Base-by-base conservation (phyloP, 345 rosid genomes). In the Limnanthes douglasii region DNA sequence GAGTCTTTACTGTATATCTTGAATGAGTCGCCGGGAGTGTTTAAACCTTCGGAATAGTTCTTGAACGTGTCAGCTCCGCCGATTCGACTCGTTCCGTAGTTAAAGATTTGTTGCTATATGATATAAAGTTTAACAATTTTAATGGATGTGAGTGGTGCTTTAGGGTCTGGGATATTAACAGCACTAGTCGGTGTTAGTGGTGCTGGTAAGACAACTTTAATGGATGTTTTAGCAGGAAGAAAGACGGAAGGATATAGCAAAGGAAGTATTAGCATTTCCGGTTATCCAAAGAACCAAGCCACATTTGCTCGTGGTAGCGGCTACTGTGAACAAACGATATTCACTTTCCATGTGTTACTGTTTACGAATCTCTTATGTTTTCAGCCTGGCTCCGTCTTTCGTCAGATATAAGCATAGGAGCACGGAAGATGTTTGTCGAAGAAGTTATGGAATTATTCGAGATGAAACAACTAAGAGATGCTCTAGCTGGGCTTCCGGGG, bases 381-480 rank as follows among this genome's bases (percentile, higher is more conserved):
- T 86, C 96, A 19, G 94, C 96, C 1, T 86, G 94, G 96, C 86
- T 86, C 39, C 92, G 96, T 21, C 96, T 86, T 41, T 49, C 92
- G 6, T 59, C 61, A 1, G 79, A 81, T 18, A 57, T 66, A 12
- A 69, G 73, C 34, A 21, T 63, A 4, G 51, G 52, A 37, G 61
- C 66, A n/a, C 54, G 86, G 48, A 61, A 72, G 96, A 72, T 74
- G 78, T 86, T 86, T 62, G 84, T 78, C 32, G 92, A 78, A 27
- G 94, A 86, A 67, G 76, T 86, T 31, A 77, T 86, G 96, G 96
- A 72, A n/a, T 63, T 86, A 60, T 72, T 86, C 10, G 96, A 86
- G 60, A 85, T 86, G 1, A 66, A 70, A 20, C 78, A 78, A 0
- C 21, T 86, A 10, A 62, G 72, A 48, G 48, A 86, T 53, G 69